Percentiles rank a stretch among this genome's conserved stretches.
Conservation (phyloP, 805 yeast species). For the Nakazawaea laoshanensis region DNA sequence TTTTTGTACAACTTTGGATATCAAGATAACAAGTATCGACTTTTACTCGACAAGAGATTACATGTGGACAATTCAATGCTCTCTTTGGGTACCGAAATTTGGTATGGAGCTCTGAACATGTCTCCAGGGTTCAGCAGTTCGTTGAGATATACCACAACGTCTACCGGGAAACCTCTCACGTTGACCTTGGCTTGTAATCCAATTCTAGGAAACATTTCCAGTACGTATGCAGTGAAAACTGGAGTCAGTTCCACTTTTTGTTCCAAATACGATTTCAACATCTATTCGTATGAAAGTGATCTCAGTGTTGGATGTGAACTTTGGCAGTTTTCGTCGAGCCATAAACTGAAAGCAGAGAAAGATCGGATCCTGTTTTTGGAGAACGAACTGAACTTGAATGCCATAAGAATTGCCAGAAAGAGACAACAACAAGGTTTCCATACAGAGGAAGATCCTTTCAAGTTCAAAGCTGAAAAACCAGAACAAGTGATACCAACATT, state of each 20-base stretch:
- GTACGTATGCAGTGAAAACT: conserved; percentile 82
- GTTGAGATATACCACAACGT: conserved; percentile 73
- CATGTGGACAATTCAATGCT: conserved; percentile 42
- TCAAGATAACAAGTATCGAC: conserved; percentile 3
- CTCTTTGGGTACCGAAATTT: conserved; percentile 77
- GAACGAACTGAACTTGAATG: background rate
- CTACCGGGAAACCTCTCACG: conserved; percentile 84
- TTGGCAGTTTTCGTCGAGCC: conserved; percentile 41
- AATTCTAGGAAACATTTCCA: conserved; percentile 77
- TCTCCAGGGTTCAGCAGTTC: conserved; percentile 89
- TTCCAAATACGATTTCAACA: conserved; percentile 81
- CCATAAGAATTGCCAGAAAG: conserved; percentile 1
- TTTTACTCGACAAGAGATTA: conserved; percentile 6
- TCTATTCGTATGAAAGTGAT: conserved; percentile 85
- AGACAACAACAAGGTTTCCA: background rate
- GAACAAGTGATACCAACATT: conserved; percentile 36
- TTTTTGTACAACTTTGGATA: conserved; percentile 59
- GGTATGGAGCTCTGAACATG: conserved; percentile 79
- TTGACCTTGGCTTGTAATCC: conserved; percentile 86
- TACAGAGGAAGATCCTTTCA: background rate
- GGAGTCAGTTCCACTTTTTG: conserved; percentile 68
- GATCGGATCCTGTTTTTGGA: conserved; percentile 1
- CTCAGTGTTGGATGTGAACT: conserved; percentile 80
- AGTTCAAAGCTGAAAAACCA: conserved; percentile 10
- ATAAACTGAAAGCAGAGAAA: conserved; percentile 9